Percentiles rank a stretch among this genome's conserved stretches.
These are phyloP conservation scores for Rhodofomes roseus DNA, from an alignment of 1,284 basidiomycete genomes.

Conservation along the genomic window DNA sequence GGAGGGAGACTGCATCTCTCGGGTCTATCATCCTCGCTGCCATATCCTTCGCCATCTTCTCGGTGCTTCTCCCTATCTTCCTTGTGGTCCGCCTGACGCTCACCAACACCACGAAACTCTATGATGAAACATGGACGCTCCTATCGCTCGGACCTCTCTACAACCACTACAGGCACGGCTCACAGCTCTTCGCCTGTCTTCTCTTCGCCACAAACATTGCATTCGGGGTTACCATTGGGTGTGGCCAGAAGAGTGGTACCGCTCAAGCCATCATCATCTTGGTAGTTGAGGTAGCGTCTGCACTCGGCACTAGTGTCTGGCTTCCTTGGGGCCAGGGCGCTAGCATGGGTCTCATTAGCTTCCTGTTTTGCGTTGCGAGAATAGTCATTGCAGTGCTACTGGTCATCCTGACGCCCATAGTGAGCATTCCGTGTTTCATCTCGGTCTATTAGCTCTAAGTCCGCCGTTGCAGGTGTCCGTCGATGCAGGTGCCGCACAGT, in stretches of 20 bases:
- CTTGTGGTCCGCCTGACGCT: conserved; percentile 74
- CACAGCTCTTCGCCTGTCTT: conserved; percentile 83
- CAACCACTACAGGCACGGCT: conserved; percentile 90
- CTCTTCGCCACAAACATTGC: conserved; percentile 81
- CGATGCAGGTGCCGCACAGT: conserved; percentile 72
- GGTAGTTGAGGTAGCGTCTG: conserved; percentile 78
- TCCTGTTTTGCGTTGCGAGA: conserved; percentile 86
- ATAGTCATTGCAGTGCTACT: conserved; percentile 88
- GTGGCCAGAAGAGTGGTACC: conserved; percentile 85
- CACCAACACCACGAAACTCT: conserved; percentile 86
- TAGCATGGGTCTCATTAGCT: conserved; percentile 92
- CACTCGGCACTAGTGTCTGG: conserved; percentile 88
- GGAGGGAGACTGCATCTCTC: conserved; percentile 45
- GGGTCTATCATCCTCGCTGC: conserved; percentile 68
- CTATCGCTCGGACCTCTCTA: conserved; percentile 94
- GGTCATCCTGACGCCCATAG: conserved; percentile 84
- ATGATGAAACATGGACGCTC: conserved; percentile 90
- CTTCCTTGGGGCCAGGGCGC: conserved; percentile 95
- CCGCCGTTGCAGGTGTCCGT: conserved; percentile 63
- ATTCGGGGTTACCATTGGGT: conserved; percentile 84
- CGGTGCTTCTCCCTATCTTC: conserved; percentile 72
- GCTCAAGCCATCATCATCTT: conserved; percentile 89
- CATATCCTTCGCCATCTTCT: conserved; percentile 76
- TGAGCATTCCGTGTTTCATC: conserved; percentile 40
- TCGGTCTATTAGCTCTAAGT: conserved; percentile 2